Evolutionary conservation across 2,329 filamentous ascomycete species (phyloP).

Genomic region (Pyrenophora teres): DNA sequence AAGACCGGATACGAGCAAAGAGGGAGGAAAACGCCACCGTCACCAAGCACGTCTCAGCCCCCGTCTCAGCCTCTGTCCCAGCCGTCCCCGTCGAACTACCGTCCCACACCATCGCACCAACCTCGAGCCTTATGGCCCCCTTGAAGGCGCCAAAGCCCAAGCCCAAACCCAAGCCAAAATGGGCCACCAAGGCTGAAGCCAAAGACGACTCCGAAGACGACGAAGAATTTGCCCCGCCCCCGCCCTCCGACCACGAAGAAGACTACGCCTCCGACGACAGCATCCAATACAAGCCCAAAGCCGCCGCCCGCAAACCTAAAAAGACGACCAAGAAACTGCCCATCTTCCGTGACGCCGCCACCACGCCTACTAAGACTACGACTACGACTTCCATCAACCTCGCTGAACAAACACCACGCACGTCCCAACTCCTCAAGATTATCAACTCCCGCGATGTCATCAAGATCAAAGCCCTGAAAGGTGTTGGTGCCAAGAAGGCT

Average conservation of each 20-base stretch:
- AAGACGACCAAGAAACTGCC: constrained; percentile 42
- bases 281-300: constrained; percentile 40
- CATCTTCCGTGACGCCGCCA: constrained; percentile 44
- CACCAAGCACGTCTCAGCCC: constrained; percentile 20
- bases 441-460: constrained; percentile 73
- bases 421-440: constrained; percentile 67
- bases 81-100: constrained; percentile 18
- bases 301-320: constrained; percentile 40
- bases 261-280: constrained; percentile 47
- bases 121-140: constrained; percentile 46
- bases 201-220: constrained; percentile 42
- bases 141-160: constrained; percentile 29
- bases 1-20: constrained; percentile 55
- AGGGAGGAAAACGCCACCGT: constrained; percentile 31
- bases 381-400: constrained; percentile 2
- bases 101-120: constrained; percentile 13
- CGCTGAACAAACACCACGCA: constrained; percentile 58
- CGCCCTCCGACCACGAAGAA: constrained; percentile 45
- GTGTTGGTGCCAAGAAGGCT: constrained; percentile 75
- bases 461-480: constrained; percentile 69
- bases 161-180: constrained; percentile 19
- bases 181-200: constrained; percentile 18
- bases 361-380: background rate
- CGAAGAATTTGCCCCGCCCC: constrained; percentile 49
- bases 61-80: background rate